Percentiles rank a stretch among this genome's conserved stretches.
phyloP scores from a whole-genome alignment of 331 rosid genomes.

The Spiraea crenata region DNA sequence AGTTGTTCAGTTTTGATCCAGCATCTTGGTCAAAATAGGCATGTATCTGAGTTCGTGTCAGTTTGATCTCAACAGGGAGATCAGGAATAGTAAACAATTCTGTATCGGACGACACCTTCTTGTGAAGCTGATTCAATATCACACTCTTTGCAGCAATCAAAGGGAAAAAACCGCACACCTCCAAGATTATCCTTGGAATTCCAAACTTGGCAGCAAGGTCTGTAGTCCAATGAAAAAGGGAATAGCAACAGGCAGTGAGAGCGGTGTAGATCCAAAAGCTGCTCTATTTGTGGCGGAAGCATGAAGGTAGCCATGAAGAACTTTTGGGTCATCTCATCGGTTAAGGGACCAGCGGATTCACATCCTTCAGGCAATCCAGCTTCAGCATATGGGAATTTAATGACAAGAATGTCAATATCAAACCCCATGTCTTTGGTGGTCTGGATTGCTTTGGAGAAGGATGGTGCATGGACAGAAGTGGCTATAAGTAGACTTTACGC shows the following conservation, averaged over 20 bases:
- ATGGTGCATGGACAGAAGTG: conserved; percentile 21
- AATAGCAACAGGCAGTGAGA: conserved; percentile 43
- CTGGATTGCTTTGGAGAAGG: conserved; percentile 10
- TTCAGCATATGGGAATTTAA: conserved; percentile 20
- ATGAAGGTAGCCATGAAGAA: not conserved
- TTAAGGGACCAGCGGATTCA: not conserved
- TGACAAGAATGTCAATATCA: not conserved
- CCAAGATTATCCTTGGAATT: conserved; percentile 46
- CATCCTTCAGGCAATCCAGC: conserved; percentile 25
- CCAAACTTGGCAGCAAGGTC: conserved; percentile 41
- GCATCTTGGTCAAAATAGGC: not conserved
- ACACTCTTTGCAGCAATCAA: conserved; percentile 21
- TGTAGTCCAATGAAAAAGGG: conserved; percentile 41
- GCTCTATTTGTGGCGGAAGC: conserved; percentile 21
- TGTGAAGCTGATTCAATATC: conserved; percentile 28
- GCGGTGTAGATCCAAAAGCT: conserved; percentile 15
- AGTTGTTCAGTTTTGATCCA: not conserved
- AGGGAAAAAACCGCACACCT: conserved; percentile 30
- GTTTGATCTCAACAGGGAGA: conserved; percentile 31
- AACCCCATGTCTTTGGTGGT: not conserved
- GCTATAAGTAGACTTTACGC: conserved; percentile 29
- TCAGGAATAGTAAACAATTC: conserved; percentile 42
- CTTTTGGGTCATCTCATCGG: not conserved
- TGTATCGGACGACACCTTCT: conserved; percentile 31
- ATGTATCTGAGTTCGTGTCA: not conserved